Percentiles rank a stretch among this genome's conserved stretches.
Evolutionary conservation across 2,329 filamentous ascomycete species (phyloP).

Genomic region (Immersiporthe knoxdaviesiana): DNA sequence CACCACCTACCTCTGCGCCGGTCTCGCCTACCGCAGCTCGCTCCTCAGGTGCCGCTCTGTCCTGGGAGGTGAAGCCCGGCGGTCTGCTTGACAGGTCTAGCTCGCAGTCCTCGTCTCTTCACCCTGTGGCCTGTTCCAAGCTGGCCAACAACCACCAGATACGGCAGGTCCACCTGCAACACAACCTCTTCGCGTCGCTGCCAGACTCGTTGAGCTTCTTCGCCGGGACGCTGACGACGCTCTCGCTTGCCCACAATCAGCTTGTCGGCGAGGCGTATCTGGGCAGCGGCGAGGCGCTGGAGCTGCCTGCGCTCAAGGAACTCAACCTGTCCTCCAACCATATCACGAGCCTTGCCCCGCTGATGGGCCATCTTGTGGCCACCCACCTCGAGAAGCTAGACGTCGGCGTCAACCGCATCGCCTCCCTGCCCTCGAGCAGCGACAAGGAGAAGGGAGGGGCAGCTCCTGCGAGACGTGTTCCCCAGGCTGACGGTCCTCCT

Average conservation of each 20-base stretch:
- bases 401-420: conserved; percentile 80
- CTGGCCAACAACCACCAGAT: conserved; percentile 56
- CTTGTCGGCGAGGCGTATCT: conserved; percentile 69
- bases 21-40: conserved; percentile 54
- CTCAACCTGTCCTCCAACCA: conserved; percentile 77
- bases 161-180: conserved; percentile 69
- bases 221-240: conserved; percentile 67
- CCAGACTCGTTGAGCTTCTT: conserved; percentile 74
- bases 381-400: conserved; percentile 78
- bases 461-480: conserved; percentile 64
- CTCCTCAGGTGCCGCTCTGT: conserved; percentile 50
- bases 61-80: conserved; percentile 60
- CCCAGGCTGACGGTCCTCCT: conserved; percentile 72
- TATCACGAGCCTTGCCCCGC: conserved; percentile 68
- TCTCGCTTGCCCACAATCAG: conserved; percentile 78
- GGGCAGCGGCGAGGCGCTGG: conserved; percentile 56
- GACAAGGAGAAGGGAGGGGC: conserved; percentile 29
- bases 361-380: conserved; percentile 70
- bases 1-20: conserved; percentile 58
- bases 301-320: conserved; percentile 74
- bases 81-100: conserved; percentile 72
- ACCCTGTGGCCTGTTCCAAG: conserved; percentile 60
- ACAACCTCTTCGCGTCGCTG: conserved; percentile 73
- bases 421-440: conserved; percentile 60
- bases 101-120: conserved; percentile 63